Evolutionary conservation across 129 eudicot species (phyloP).

Genomic region (Pittosporum tobira): DNA sequence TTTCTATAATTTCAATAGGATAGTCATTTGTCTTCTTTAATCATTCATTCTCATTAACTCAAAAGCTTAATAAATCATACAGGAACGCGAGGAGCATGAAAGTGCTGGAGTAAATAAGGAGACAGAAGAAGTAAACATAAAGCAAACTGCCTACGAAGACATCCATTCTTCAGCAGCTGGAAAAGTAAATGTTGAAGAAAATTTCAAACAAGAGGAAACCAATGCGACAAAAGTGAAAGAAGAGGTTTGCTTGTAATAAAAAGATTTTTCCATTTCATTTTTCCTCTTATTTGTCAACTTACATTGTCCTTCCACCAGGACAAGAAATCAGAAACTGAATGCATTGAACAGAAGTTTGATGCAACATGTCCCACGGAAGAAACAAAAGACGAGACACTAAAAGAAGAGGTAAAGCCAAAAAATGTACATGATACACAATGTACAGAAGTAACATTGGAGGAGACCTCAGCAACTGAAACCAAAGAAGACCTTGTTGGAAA

Average conservation of each 20-base stretch:
- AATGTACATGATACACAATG: not conserved
- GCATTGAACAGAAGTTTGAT: not conserved
- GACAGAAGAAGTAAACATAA: conserved; percentile 11
- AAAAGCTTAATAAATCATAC: not conserved
- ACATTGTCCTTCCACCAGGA: not conserved
- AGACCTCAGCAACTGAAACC: not conserved
- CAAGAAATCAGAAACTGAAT: conserved; percentile 4
- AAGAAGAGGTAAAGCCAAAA: not conserved
- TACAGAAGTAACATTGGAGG: not conserved
- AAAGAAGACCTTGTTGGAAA: not conserved
- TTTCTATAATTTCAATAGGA: conserved; percentile 1
- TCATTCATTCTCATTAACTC: not conserved
- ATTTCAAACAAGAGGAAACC: conserved; percentile 18
- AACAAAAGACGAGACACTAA: conserved; percentile 1
- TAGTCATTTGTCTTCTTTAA: conserved; percentile 2
- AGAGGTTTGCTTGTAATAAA: conserved; percentile 7
- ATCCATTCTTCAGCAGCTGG: conserved; percentile 6
- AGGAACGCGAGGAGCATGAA: conserved; percentile 15
- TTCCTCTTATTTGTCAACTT: not conserved
- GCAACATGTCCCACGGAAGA: conserved; percentile 2
- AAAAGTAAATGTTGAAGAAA: conserved; percentile 9
- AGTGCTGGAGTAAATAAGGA: conserved; percentile 6
- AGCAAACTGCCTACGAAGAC: conserved; percentile 6
- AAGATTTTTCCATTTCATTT: not conserved
- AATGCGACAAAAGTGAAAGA: conserved; percentile 4